Base-by-base conservation (phyloP, 2,329 filamentous ascomycete species). In the Emergomyces pasteurianus region DNA sequence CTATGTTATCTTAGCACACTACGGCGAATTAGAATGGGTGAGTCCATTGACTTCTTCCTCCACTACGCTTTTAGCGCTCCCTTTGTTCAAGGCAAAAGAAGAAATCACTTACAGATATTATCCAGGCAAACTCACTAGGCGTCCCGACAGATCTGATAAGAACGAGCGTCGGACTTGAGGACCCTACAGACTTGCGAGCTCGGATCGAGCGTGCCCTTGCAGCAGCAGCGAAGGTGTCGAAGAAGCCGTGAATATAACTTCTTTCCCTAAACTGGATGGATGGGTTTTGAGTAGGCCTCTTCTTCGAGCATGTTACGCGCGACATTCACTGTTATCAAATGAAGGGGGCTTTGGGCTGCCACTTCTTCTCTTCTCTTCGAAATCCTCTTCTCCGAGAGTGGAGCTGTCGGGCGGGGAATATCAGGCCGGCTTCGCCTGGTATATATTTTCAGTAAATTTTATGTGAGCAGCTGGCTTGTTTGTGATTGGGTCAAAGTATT, bases 1-100 rank as follows among this genome's bases (percentile, higher is more conserved):
- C 0, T 99, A 96, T 72, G 90, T 94, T 26, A 78, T 99, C 40
- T 75, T 99, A 38, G 94, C 94, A 4, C 94, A 99, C 74, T 99
- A 94, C 69, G 80, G 83, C 53, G 94, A 99, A 78, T 74, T 97
- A 49, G 86, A 92, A n/a, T 99, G 94, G 94, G 81, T 83, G 75
- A 69, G 79, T 75, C n/a, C 58, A 5, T 36, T 21, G 2, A 1
- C 5, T 31, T 36, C 16, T 14, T 7, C 8, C 9, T 36, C n/a
- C 8, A 10, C 12, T 36, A 21, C 16, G 14, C 7, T 31, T 5
- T 9, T 31, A 21, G 23, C 26, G 16, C 47, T 53, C 3, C 7
- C 34, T 53, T 5, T 53, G 14, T 49, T 28, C 46, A 49, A 26
- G 23, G 10, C 7, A 49, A 5, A 26, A 28, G 14, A n/a, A 23